Evolutionary conservation across 768 basidiomycete genomes (phyloP).

Genomic region (Naganishia vaughanmartiniae): DNA sequence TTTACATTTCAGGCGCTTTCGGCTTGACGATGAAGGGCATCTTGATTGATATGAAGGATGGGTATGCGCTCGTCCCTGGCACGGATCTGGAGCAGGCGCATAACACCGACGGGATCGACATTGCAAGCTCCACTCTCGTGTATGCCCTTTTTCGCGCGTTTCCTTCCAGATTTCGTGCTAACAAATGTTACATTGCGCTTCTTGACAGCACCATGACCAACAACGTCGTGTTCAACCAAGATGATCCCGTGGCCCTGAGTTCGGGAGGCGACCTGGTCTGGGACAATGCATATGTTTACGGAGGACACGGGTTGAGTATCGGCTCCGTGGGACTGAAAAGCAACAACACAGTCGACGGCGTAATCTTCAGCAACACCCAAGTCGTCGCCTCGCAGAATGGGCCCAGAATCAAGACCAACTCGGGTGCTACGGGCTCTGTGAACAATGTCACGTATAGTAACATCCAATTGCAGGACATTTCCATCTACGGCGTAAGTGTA

Average conservation of each 20-base stretch:
- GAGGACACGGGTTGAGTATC: slow-evolving; percentile 31
- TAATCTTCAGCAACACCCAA: slow-evolving; percentile 33
- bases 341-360: slow-evolving; percentile 35
- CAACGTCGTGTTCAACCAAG: slow-evolving; percentile 35
- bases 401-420: slow-evolving; percentile 33
- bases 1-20: slow-evolving; percentile 29
- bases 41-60: slow-evolving; percentile 33
- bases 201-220: slow-evolving; percentile 27
- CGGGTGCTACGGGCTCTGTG: slow-evolving; percentile 29
- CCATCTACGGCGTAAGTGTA: slow-evolving; percentile 27
- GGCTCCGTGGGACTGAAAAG: slow-evolving; percentile 32
- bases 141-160: not conserved
- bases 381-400: slow-evolving; percentile 34
- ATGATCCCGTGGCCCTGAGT: slow-evolving; percentile 33
- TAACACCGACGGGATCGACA: slow-evolving; percentile 34
- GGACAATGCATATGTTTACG: slow-evolving; percentile 32
- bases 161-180: not conserved
- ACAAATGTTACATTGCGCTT: not conserved
- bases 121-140: slow-evolving; percentile 27
- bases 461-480: slow-evolving; percentile 30
- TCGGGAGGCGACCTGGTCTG: slow-evolving; percentile 30
- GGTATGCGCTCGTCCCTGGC: slow-evolving; percentile 26
- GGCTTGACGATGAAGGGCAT: slow-evolving; percentile 33
- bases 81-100: slow-evolving; percentile 28
- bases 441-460: slow-evolving; percentile 34